phyloP scores from a whole-genome alignment of 73 alveolate genomes.

The Paramecium caudatum region DNA sequence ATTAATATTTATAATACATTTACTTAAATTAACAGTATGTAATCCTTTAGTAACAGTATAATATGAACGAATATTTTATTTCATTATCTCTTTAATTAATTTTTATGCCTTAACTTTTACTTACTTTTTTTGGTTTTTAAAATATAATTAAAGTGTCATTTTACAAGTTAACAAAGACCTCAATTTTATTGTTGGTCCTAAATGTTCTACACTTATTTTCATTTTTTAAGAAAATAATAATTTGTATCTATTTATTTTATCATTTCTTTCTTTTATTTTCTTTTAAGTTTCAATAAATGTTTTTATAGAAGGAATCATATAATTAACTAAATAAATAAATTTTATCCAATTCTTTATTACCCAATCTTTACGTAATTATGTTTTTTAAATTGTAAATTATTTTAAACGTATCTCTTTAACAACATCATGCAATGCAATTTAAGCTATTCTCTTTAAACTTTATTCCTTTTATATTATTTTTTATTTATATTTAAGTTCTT shows the following conservation, averaged over 20 bases:
- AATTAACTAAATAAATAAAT: neutral
- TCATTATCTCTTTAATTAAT: neutral
- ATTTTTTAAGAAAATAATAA: neutral
- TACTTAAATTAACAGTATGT: conserved; percentile 2
- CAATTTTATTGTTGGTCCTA: neutral
- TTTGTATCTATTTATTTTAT: neutral
- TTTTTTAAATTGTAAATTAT: neutral
- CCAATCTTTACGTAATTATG: conserved; percentile 14
- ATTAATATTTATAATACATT: neutral
- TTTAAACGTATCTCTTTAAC: conserved; percentile 11
- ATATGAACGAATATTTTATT: neutral
- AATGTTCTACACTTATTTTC: neutral
- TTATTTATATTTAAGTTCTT: conserved; percentile 3
- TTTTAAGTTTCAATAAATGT: neutral
- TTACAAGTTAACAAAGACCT: neutral
- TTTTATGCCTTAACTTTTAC: neutral
- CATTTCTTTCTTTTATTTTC: neutral
- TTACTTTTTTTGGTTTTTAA: neutral
- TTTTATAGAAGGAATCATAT: neutral
- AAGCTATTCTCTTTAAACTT: conserved; percentile 4
- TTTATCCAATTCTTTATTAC: neutral
- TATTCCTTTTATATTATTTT: conserved; percentile 15
- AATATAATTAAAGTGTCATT: neutral
- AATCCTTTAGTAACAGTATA: neutral
- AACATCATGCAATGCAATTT: conserved; percentile 48